phyloP scores from a whole-genome alignment of 1,139 yeast genomes.

The Wickerhamomyces sp. region DNA sequence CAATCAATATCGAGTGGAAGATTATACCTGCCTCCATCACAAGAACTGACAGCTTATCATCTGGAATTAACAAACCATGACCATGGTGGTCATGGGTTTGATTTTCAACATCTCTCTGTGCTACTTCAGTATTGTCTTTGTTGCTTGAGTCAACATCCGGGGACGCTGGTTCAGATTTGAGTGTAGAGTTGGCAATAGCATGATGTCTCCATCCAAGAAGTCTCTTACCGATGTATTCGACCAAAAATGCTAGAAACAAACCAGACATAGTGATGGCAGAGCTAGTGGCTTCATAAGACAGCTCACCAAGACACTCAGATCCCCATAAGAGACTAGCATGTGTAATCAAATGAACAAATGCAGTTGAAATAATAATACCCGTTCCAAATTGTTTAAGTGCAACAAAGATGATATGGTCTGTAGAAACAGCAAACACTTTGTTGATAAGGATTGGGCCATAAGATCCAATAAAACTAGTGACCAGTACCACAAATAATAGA shows the following conservation, averaged over 20 bases:
- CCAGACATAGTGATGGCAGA: conserved; percentile 17
- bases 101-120: conserved; percentile 1
- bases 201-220: conserved; percentile 6
- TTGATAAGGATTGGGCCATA: conserved; percentile 30
- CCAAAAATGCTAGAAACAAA: conserved; percentile 11
- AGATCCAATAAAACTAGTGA: conserved; percentile 26
- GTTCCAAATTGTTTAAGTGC: conserved; percentile 70
- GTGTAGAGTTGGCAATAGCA: neutral
- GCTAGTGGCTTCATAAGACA: conserved; percentile 13
- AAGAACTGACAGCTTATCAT: conserved; percentile 9
- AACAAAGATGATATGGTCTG: conserved; percentile 49
- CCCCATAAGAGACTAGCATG: conserved; percentile 46
- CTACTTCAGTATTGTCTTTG: neutral
- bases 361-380: conserved; percentile 81
- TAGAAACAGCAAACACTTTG: conserved; percentile 39
- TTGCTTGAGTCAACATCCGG: conserved; percentile 1
- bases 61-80: conserved; percentile 5
- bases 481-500: conserved; percentile 12
- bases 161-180: neutral
- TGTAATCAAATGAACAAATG: conserved; percentile 70
- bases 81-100: conserved; percentile 3
- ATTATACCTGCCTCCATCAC: conserved; percentile 61
- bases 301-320: conserved; percentile 12
- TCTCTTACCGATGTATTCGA: conserved; percentile 12
- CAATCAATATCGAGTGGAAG: conserved; percentile 70